Base-by-base conservation (phyloP, 2,329 filamentous ascomycete species). In the Calonectria fujianensis region DNA sequence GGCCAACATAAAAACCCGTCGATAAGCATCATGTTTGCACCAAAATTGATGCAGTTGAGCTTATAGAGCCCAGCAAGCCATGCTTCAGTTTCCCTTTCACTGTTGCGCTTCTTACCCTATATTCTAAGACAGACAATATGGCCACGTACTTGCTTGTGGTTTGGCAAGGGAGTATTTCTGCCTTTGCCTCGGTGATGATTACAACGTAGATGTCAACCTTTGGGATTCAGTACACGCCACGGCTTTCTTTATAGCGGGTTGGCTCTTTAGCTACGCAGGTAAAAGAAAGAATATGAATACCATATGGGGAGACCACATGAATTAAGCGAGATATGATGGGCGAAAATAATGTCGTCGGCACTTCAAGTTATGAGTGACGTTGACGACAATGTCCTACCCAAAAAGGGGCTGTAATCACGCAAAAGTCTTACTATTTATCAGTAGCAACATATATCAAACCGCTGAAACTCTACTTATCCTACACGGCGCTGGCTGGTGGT, bases 381-480 rank as follows among this genome's bases (percentile, higher is more conserved):
- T 9, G 6, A 45, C 7, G 18, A 45, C 20, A 20, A 45, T n/a
- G 45, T 24, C 4, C 39, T 8, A 2, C 10, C n/a, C 3, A 48
- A 24, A 24, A 13, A 48, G n/a, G 20, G n/a, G 20, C 4, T 7
- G 20, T 35, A 35, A 57, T 57, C 29, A 57, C 54, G 13, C 32
- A 39, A 13, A 59, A 24, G 31, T 37, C 20, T 59, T n/a, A 29
- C 57, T 14, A 39, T 20, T 18, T 27, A 57, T 57, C 51, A 35
- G 29, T 59, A 11, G 13, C 32, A 29, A 27, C 35, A n/a, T 16
- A 63, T 29, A 63, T 41, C 27, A 27, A 41, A 41, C 2, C 27
- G 35, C 7, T 41, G 6, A 63, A 41, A 10, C 24, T 41, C 57
- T 41, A 63, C 35, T 29, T 67, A 66, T 72, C 61, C 64, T 67